Conservation (phyloP, 2,329 filamentous ascomycete genomes). For the Amphichorda felina region DNA sequence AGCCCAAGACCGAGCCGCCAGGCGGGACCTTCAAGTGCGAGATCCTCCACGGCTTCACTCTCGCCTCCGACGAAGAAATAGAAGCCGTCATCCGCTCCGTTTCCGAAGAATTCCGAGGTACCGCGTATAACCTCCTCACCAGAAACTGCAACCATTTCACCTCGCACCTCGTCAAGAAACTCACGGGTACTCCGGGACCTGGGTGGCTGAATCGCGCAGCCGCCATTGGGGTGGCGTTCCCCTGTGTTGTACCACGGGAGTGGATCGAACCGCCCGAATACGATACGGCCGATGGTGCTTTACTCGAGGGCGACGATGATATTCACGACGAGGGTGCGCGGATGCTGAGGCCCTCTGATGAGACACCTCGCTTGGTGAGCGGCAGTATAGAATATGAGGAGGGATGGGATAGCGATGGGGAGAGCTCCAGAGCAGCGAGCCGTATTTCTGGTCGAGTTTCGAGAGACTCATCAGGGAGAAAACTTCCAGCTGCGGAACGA, state of each 20-base stretch:
- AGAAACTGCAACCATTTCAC: constrained; percentile 89
- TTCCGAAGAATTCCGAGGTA: constrained; percentile 62
- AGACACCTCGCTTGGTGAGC: constrained; percentile 16
- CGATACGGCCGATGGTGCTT: constrained; percentile 58
- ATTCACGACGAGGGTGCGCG: constrained; percentile 39
- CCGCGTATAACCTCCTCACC: constrained; percentile 68
- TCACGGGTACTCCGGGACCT: constrained; percentile 61
- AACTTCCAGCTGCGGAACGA: constrained; percentile 38
- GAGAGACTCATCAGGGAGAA: constrained; percentile 37
- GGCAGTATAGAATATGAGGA: constrained; percentile 13
- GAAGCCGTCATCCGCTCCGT: constrained; percentile 56
- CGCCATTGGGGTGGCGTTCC: constrained; percentile 68
- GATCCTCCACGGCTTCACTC: constrained; percentile 69
- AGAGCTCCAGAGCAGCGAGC: not conserved
- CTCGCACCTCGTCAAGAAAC: constrained; percentile 57
- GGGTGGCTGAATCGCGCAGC: constrained; percentile 74
- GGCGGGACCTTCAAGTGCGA: constrained; percentile 66
- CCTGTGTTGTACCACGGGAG: constrained; percentile 71
- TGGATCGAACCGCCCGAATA: constrained; percentile 74
- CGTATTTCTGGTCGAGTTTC: constrained; percentile 14
- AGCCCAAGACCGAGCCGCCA: constrained; percentile 58
- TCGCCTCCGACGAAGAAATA: constrained; percentile 57
- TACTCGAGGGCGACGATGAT: constrained; percentile 43
- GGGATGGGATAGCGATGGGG: constrained; percentile 32
- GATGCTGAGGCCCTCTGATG: constrained; percentile 37